A percentile compares a stretch with the other conserved stretches of the same genome.
These are phyloP conservation scores for Fusarium goolgardi DNA, from an alignment of 2,329 filamentous ascomycete genomes.

Conservation along the genomic window DNA sequence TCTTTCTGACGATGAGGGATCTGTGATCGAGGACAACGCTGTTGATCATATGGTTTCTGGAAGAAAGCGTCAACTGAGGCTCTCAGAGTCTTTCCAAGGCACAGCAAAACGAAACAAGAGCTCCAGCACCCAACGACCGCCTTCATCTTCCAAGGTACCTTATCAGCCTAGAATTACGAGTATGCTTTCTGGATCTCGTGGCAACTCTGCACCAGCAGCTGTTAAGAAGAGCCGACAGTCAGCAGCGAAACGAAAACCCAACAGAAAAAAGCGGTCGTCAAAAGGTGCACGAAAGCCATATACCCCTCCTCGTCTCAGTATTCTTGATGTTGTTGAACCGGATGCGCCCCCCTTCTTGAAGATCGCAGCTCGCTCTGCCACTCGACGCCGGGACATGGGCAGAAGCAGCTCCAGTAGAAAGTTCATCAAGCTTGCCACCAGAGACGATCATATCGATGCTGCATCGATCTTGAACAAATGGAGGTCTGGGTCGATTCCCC, in stretches of 20 bases:
- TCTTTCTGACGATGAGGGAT: constrained; percentile 50
- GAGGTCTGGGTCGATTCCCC: constrained; percentile 64
- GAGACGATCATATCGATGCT: constrained; percentile 70
- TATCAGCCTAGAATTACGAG: constrained; percentile 52
- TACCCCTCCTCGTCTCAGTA: constrained; percentile 64
- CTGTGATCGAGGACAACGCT: constrained; percentile 62
- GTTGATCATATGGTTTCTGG: constrained; percentile 64
- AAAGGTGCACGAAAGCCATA: constrained; percentile 9
- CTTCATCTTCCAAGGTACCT: constrained; percentile 21
- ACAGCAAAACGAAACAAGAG: constrained; percentile 46
- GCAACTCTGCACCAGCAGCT: constrained; percentile 10
- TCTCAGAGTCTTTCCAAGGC: constrained; percentile 43
- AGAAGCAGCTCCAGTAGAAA: constrained; percentile 67
- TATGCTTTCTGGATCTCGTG: constrained; percentile 40
- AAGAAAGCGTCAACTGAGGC: constrained; percentile 54
- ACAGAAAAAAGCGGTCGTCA: constrained; percentile 12
- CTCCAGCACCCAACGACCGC: constrained; percentile 38
- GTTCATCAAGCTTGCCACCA: constrained; percentile 68
- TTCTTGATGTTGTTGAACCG: constrained; percentile 68
- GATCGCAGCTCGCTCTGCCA: constrained; percentile 70
- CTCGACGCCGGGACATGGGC: constrained; percentile 60
- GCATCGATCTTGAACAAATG: constrained; percentile 65
- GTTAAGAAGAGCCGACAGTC: constrained; percentile 37
- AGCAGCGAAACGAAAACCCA: constrained; percentile 7
- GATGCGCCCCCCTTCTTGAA: constrained; percentile 68